A percentile compares a stretch with the other conserved stretches of the same genome.
These are phyloP conservation scores for Suillus fuscotomentosus DNA, from an alignment of 768 basidiomycete species.

Conservation along the genomic window DNA sequence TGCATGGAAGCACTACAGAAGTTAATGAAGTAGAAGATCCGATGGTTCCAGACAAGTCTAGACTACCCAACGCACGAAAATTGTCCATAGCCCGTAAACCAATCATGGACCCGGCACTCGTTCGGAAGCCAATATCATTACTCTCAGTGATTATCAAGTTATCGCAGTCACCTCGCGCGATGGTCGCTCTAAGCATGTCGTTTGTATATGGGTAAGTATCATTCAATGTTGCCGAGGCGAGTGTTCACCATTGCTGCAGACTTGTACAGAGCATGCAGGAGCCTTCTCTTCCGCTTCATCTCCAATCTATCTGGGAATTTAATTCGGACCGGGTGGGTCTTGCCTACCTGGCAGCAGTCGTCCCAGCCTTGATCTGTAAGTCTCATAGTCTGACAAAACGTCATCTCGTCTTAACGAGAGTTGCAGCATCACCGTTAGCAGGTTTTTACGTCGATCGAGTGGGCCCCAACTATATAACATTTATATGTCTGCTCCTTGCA, in stretches of 20 bases:
- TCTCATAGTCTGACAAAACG: background rate
- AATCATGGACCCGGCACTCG: constrained; percentile 10
- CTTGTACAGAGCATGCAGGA: constrained; percentile 50
- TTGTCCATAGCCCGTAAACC: background rate
- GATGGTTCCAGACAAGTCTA: background rate
- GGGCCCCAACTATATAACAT: constrained; percentile 56
- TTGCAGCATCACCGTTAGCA: constrained; percentile 53
- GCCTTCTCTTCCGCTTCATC: constrained; percentile 55
- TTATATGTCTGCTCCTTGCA: constrained; percentile 45
- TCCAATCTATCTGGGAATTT: constrained; percentile 49
- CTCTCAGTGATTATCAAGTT: constrained; percentile 41
- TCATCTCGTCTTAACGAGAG: background rate
- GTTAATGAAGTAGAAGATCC: background rate
- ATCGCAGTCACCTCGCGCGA: constrained; percentile 46
- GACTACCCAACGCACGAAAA: background rate
- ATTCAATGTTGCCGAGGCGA: background rate
- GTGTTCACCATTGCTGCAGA: constrained; percentile 27
- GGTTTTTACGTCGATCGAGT: constrained; percentile 57
- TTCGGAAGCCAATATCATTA: constrained; percentile 34
- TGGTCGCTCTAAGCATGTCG: constrained; percentile 42
- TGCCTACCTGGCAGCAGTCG: constrained; percentile 62
- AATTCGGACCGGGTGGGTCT: constrained; percentile 55
- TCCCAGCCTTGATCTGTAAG: constrained; percentile 67
- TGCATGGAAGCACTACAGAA: background rate
- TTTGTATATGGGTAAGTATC: constrained; percentile 53